Percentiles rank a stretch among this genome's conserved stretches.
These are phyloP conservation scores for Ailanthus altissimus DNA, from an alignment of 345 rosid genomes.

Conservation along the genomic window DNA sequence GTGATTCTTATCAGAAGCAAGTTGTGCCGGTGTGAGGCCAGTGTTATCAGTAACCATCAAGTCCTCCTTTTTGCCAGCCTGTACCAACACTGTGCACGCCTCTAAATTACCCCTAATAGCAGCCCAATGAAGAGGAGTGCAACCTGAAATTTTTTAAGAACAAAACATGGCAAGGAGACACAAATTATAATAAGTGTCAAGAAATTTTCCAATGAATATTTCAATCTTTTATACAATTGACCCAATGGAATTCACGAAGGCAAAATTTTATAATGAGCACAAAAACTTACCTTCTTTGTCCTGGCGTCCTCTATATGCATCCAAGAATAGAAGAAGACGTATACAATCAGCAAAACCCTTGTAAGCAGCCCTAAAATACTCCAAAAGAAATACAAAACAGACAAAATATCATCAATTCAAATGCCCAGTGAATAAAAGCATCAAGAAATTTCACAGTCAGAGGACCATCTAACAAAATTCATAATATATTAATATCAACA, in stretches of 20 bases:
- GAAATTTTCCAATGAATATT: neutral
- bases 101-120: conserved; percentile 98
- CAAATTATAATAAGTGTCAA: conserved; percentile 2
- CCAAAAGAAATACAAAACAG: conserved; percentile 32
- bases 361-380: conserved; percentile 92
- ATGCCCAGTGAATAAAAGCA: neutral
- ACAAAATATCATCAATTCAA: neutral
- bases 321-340: conserved; percentile 89
- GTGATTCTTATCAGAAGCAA: conserved; percentile 95
- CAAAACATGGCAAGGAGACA: conserved; percentile 6
- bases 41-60: conserved; percentile 82
- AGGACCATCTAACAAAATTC: neutral
- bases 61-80: conserved; percentile 98
- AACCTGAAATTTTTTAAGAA: conserved; percentile 52
- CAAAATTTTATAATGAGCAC: neutral
- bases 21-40: conserved; percentile 98
- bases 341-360: conserved; percentile 97
- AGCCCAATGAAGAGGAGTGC: conserved; percentile 98
- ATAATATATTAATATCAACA: neutral
- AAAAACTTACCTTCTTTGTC: conserved; percentile 81
- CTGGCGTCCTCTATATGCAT: conserved; percentile 92
- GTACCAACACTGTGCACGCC: conserved; percentile 97
- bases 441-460: neutral
- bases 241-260: conserved; percentile 4
- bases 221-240: neutral